These are phyloP conservation scores for Suillus decipiens DNA, from an alignment of 768 basidiomycete genomes.

Conservation along the genomic window DNA sequence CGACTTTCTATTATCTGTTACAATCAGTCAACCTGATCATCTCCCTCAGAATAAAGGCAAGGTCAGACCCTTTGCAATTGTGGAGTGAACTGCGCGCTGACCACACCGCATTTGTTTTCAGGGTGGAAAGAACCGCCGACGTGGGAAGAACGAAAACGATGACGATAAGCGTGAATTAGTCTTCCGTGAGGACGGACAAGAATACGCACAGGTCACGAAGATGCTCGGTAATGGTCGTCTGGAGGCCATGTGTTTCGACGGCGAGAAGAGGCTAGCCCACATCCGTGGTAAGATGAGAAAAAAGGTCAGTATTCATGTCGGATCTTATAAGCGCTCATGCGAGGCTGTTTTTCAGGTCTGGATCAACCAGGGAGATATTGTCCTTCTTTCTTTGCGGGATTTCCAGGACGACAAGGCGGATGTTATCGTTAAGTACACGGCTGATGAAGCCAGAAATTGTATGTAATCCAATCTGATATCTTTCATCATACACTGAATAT, in stretches of 20 bases:
- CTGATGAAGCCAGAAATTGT: constrained; percentile 89
- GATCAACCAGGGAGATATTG: constrained; percentile 99
- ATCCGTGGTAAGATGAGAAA: constrained; percentile 99
- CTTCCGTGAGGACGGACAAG: constrained; percentile 98
- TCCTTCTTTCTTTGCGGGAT: constrained; percentile 91
- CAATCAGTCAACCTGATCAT: constrained; percentile 14
- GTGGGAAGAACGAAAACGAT: constrained; percentile 99
- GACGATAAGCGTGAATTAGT: constrained; percentile 98
- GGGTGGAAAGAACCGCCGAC: constrained; percentile 99
- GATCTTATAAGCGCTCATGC: background rate
- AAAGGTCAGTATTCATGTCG: constrained; percentile 64
- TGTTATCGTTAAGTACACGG: constrained; percentile 98
- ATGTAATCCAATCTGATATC: constrained; percentile 33
- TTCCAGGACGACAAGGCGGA: constrained; percentile 99
- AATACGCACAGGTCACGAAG: constrained; percentile 97
- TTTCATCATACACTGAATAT: constrained; percentile 4
- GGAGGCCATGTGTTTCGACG: constrained; percentile 97
- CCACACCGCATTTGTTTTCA: constrained; percentile 37
- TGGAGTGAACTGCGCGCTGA: background rate
- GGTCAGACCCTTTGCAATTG: constrained; percentile 38
- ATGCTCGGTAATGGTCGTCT: constrained; percentile 98
- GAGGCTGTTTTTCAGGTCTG: constrained; percentile 67
- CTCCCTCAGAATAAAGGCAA: constrained; percentile 70
- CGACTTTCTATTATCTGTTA: constrained; percentile 6
- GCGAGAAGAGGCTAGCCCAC: constrained; percentile 95